These are phyloP conservation scores for Coniochaeta sp. DNA, from an alignment of 2,329 filamentous ascomycete genomes.

Conservation along the genomic window DNA sequence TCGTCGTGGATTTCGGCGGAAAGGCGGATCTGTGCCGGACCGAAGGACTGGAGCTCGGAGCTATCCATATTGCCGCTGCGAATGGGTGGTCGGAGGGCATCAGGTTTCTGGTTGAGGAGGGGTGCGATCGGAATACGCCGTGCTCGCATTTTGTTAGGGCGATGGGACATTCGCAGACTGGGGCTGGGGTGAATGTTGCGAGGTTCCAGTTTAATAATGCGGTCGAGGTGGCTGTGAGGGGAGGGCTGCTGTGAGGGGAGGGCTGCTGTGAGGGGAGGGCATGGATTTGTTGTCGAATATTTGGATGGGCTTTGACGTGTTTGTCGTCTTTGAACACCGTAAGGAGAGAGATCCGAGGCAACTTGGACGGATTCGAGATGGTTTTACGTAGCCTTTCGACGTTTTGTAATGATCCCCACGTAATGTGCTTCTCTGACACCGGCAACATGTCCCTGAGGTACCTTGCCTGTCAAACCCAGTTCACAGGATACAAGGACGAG, in stretches of 20 bases:
- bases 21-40: not conserved
- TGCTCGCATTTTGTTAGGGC: not conserved
- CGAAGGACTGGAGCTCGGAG: not conserved
- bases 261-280: no score
- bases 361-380: no score
- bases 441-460: no score
- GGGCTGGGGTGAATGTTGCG: not conserved
- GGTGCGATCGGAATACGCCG: not conserved
- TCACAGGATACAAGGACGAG: no score
- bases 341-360: no score
- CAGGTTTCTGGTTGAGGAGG: not conserved
- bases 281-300: no score
- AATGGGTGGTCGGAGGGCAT: not conserved
- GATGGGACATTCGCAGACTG: not conserved
- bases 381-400: no score
- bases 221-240: not conserved
- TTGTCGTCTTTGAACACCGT: no score
- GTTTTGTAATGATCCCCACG: no score
- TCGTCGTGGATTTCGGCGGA: not conserved
- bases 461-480: no score
- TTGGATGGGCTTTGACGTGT: no score
- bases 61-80: not conserved
- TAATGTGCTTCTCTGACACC: no score
- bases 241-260: not conserved
- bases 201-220: not conserved